phyloP scores from a whole-genome alignment of 108 stramenopile genomes.

The Conticribra weissflogii region DNA sequence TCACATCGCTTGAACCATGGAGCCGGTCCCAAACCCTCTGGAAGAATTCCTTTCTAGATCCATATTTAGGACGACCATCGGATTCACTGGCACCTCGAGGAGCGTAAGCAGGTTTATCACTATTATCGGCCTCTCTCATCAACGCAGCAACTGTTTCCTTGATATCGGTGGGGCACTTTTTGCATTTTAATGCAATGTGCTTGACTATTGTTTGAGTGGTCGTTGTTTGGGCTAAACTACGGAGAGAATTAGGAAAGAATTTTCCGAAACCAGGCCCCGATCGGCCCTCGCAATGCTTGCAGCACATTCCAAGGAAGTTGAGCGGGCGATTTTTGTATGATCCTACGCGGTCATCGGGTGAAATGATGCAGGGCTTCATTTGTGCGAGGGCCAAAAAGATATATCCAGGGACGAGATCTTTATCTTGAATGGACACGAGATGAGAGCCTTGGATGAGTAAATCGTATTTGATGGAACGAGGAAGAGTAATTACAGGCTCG shows the following conservation, averaged over 20 bases:
- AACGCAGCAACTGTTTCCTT: constrained; percentile 49
- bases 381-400: constrained; percentile 81
- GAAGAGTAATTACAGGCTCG: too few species aligned
- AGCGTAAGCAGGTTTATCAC: constrained; percentile 15
- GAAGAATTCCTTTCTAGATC: constrained; percentile 79
- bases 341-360: constrained; percentile 64
- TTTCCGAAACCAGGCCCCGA: constrained; percentile 67
- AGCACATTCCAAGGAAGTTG: constrained; percentile 73
- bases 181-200: constrained; percentile 69
- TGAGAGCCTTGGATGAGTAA: background rate
- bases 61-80: constrained; percentile 68
- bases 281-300: constrained; percentile 68
- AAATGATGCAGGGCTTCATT: constrained; percentile 58
- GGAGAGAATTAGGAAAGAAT: constrained; percentile 69
- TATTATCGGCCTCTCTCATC: constrained; percentile 5
- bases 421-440: constrained; percentile 62
- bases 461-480: constrained; percentile 1
- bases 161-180: constrained; percentile 58
- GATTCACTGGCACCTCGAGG: background rate
- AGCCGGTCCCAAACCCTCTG: constrained; percentile 74
- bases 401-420: constrained; percentile 70
- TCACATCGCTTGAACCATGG: constrained; percentile 23
- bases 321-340: constrained; percentile 68
- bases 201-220: constrained; percentile 81
- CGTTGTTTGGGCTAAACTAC: constrained; percentile 79